Evolutionary conservation across 768 basidiomycete species (phyloP).

Genomic region (Termitomyces sp.): DNA sequence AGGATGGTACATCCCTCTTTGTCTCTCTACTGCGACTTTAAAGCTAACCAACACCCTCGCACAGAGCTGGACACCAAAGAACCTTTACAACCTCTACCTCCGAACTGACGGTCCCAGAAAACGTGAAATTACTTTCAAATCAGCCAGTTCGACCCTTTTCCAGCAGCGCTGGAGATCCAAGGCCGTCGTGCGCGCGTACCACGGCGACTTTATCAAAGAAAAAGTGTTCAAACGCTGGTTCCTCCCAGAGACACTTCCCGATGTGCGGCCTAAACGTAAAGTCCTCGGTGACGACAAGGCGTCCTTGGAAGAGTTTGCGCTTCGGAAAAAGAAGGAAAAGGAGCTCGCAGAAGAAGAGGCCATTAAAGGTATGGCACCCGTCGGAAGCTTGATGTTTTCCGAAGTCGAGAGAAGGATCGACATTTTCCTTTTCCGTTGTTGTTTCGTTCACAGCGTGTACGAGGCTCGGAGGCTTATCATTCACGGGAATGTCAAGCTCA

Average conservation of each 20-base stretch:
- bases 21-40: not conserved
- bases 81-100: slow-evolving; percentile 86
- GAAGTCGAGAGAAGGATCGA: slow-evolving; percentile 96
- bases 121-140: slow-evolving; percentile 54
- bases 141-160: slow-evolving; percentile 61
- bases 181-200: slow-evolving; percentile 85
- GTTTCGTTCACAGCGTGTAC: slow-evolving; percentile 86
- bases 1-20: slow-evolving; percentile 53
- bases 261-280: slow-evolving; percentile 63
- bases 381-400: slow-evolving; percentile 91
- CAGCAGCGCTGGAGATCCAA: slow-evolving; percentile 92
- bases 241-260: slow-evolving; percentile 80
- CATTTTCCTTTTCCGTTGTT: slow-evolving; percentile 84
- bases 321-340: slow-evolving; percentile 46
- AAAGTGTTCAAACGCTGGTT: slow-evolving; percentile 95
- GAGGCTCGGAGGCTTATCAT: slow-evolving; percentile 84
- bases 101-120: slow-evolving; percentile 52
- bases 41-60: not conserved
- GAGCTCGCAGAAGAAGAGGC: slow-evolving; percentile 48
- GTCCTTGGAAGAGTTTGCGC: slow-evolving; percentile 53
- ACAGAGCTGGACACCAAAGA: slow-evolving; percentile 85
- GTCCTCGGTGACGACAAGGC: slow-evolving; percentile 38
- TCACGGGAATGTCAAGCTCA: slow-evolving; percentile 82
- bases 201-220: slow-evolving; percentile 91
- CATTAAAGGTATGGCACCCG: slow-evolving; percentile 71